Base-by-base conservation (phyloP, 1,284 basidiomycete genomes). In the Meira miltonrushii region DNA sequence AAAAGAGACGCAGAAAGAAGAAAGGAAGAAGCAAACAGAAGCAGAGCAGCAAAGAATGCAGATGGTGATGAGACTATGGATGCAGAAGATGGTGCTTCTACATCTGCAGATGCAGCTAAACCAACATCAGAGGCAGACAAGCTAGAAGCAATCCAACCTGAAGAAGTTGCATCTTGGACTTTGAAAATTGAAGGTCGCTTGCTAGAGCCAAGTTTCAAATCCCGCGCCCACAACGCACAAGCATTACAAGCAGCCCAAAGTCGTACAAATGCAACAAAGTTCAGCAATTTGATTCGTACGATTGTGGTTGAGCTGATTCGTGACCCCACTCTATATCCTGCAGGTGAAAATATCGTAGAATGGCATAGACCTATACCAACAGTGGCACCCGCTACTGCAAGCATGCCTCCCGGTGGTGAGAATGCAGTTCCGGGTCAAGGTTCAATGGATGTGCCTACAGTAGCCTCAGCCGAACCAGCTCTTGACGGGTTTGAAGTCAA, bases 131-230 rank as follows among this genome's bases (percentile, higher is more conserved):
- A 33, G 40, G 23, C 13, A 7, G 46, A 48, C 25, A 25, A 23
- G 8, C 10, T 21, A n/a, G 17, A n/a, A 21, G 46, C 46, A 12
- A 17, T 25, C 6, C 17, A 21, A 23, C 17, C 17, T 21, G 46
- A 48, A 48, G 46, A 48, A 21, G 17, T 94, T 17, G 90, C 93
- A 1, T 89, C 90, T 0, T 97, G 92, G 92, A 85, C 87, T 41
- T 81, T 96, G 59, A 88, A 86, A 74, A 85, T 96, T 58, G 92
- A 96, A 70, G 93, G 93, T 0, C 84, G 92, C 54, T 76, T 97
- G 59, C 82, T 96, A 2, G 83, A 84, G 60, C 71, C 72, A 0
- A 69, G 64, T 23, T 72, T 71, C 59, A 62, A 66, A 38, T 70
- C 71, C 28, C 62, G 71, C 10, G 70, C 71, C 41, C 70, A 69